Evolutionary conservation across 1,284 basidiomycete genomes (phyloP).

Genomic region (Melampsora allii-populina): DNA sequence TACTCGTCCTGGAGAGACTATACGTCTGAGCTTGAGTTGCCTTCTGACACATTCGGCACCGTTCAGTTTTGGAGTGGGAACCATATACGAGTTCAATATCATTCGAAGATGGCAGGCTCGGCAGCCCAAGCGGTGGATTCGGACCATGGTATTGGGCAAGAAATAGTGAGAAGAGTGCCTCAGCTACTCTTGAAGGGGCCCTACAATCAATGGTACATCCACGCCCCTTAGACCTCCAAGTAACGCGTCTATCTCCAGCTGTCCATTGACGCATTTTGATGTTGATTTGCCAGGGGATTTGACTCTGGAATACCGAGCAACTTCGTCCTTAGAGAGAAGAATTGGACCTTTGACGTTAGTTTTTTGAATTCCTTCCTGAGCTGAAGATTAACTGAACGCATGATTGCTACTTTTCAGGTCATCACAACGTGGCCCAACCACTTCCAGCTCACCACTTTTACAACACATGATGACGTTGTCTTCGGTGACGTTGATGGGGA

Average conservation of each 20-base stretch:
- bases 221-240: slow-evolving; percentile 58
- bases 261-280: not conserved
- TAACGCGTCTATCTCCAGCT: not conserved
- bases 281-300: slow-evolving; percentile 58
- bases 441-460: slow-evolving; percentile 81
- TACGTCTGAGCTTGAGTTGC: slow-evolving; percentile 68
- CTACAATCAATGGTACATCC: slow-evolving; percentile 69
- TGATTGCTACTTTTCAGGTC: slow-evolving; percentile 54
- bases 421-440: slow-evolving; percentile 82
- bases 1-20: slow-evolving; percentile 75
- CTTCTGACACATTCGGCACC: slow-evolving; percentile 60
- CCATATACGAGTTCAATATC: slow-evolving; percentile 85
- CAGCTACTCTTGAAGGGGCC: slow-evolving; percentile 78
- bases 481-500: slow-evolving; percentile 77
- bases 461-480: slow-evolving; percentile 82
- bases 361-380: not conserved
- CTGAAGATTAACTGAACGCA: not conserved
- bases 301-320: slow-evolving; percentile 74
- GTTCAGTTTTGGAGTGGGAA: slow-evolving; percentile 70
- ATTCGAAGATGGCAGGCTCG: slow-evolving; percentile 65
- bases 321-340: slow-evolving; percentile 60
- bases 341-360: slow-evolving; percentile 65
- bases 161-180: slow-evolving; percentile 65
- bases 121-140: slow-evolving; percentile 69
- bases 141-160: slow-evolving; percentile 58